A percentile compares a stretch with the other conserved stretches of the same genome.
Conservation (phyloP, 352 stramenopile species). For the Phytophthora chlamydospora region DNA sequence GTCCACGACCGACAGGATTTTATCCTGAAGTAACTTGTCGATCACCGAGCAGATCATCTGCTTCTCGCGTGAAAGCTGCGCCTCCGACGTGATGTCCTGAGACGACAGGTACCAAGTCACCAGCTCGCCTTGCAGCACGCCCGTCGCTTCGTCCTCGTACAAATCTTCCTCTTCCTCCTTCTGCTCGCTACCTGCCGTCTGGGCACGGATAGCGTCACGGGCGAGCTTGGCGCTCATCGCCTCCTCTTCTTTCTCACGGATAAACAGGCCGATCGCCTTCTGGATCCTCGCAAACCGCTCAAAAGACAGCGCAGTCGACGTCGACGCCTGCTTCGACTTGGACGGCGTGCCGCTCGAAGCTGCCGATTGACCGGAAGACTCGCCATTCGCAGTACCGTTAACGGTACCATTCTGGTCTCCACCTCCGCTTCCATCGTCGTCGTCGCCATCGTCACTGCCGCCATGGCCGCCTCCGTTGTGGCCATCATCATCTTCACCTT, state of each 20-base stretch:
- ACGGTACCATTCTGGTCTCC: slow-evolving; percentile 18
- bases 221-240: slow-evolving; percentile 54
- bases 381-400: slow-evolving; percentile 17
- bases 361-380: slow-evolving; percentile 6
- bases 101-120: slow-evolving; percentile 87
- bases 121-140: slow-evolving; percentile 78
- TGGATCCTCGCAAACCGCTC: slow-evolving; percentile 86
- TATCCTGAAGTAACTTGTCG: slow-evolving; percentile 81
- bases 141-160: slow-evolving; percentile 60
- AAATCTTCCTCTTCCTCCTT: slow-evolving; percentile 47
- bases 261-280: slow-evolving; percentile 76
- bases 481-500: slow-evolving; percentile 69
- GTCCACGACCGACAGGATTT: slow-evolving; percentile 76
- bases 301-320: slow-evolving; percentile 69
- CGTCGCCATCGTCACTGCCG: slow-evolving; percentile 9
- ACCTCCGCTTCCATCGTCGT: background rate
- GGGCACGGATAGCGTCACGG: slow-evolving; percentile 38
- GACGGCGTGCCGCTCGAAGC: slow-evolving; percentile 24
- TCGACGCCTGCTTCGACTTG: slow-evolving; percentile 28
- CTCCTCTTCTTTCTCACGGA: slow-evolving; percentile 82
- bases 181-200: slow-evolving; percentile 19
- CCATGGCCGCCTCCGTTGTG: slow-evolving; percentile 23
- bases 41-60: slow-evolving; percentile 85
- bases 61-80: slow-evolving; percentile 78
- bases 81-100: slow-evolving; percentile 87